A percentile compares a stretch with the other conserved stretches of the same genome.
Conservation (phyloP, 2,329 filamentous ascomycete species). For the Fusarium mexicanum region DNA sequence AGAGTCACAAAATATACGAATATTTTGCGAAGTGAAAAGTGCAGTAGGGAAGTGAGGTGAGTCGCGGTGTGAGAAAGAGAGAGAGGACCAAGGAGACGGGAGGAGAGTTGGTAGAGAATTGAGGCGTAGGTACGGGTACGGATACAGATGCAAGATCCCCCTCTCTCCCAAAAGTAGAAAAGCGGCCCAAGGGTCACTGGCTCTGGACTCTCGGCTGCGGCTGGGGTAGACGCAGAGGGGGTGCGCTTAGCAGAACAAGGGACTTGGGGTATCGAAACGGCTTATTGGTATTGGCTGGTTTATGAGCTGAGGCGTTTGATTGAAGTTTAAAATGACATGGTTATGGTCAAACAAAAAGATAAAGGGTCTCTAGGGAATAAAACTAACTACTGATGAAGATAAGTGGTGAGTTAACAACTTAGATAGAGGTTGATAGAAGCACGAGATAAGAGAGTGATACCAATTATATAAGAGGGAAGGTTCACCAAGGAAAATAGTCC, state of each 20-base stretch:
- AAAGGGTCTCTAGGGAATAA: not conserved
- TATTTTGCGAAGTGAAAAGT: not conserved
- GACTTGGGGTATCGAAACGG: slow-evolving; percentile 30
- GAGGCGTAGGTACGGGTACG: slow-evolving; percentile 22
- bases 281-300: slow-evolving; percentile 29
- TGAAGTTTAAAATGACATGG: slow-evolving; percentile 26
- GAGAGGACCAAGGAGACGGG: not conserved
- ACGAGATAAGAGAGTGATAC: slow-evolving; percentile 12
- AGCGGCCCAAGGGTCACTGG: slow-evolving; percentile 33
- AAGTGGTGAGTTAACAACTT: not conserved
- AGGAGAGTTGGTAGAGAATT: slow-evolving; percentile 26
- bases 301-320: slow-evolving; percentile 18
- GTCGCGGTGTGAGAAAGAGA: slow-evolving; percentile 16
- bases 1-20: not conserved
- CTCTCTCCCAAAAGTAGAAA: slow-evolving; percentile 27
- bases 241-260: slow-evolving; percentile 38
- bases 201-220: slow-evolving; percentile 13
- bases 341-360: not conserved
- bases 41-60: slow-evolving; percentile 1
- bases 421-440: not conserved
- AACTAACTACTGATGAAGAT: not conserved
- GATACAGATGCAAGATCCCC: slow-evolving; percentile 39
- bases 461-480: not conserved
- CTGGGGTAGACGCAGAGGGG: slow-evolving; percentile 15
- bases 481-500: slow-evolving; percentile 13